phyloP scores from a whole-genome alignment of 148 eudicot species.

The Rhododendron vialii region DNA sequence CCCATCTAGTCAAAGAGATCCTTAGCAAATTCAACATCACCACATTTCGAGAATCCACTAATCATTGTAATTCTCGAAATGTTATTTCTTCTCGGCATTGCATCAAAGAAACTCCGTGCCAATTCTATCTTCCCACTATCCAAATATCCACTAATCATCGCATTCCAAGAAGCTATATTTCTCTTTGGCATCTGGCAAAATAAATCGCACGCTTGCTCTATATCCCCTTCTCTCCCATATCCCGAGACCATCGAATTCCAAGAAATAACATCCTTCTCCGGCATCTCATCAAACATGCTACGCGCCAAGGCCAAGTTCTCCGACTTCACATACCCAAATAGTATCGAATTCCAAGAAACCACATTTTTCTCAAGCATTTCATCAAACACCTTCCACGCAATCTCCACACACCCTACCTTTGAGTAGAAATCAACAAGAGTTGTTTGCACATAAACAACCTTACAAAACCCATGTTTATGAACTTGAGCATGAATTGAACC shows the following conservation, averaged over 20 bases:
- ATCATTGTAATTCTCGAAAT: slow-evolving; percentile 69
- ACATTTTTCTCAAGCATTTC: slow-evolving; percentile 57
- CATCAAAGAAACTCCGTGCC: slow-evolving; percentile 54
- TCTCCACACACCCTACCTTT: slow-evolving; percentile 51
- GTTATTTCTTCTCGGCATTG: slow-evolving; percentile 59
- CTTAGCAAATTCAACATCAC: slow-evolving; percentile 56
- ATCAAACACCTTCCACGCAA: slow-evolving; percentile 59
- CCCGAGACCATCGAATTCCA: slow-evolving; percentile 87
- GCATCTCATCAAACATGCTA: slow-evolving; percentile 55
- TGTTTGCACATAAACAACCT: slow-evolving; percentile 64
- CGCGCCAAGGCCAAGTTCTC: slow-evolving; percentile 47
- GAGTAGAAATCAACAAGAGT: slow-evolving; percentile 70
- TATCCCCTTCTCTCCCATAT: slow-evolving; percentile 48
- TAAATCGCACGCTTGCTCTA: slow-evolving; percentile 54
- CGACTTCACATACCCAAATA: slow-evolving; percentile 52
- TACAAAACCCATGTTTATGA: slow-evolving; percentile 44
- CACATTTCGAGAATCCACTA: slow-evolving; percentile 64
- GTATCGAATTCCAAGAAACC: slow-evolving; percentile 79
- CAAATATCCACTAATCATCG: slow-evolving; percentile 64
- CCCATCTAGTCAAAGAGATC: slow-evolving; percentile 36
- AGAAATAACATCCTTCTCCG: slow-evolving; percentile 55
- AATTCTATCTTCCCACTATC: slow-evolving; percentile 54
- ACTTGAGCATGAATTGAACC: slow-evolving; percentile 62
- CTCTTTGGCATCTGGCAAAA: slow-evolving; percentile 62
- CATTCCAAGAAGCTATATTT: slow-evolving; percentile 76